Conservation (phyloP, 768 basidiomycete species). For the Naganishia vaughanmartiniae region DNA sequence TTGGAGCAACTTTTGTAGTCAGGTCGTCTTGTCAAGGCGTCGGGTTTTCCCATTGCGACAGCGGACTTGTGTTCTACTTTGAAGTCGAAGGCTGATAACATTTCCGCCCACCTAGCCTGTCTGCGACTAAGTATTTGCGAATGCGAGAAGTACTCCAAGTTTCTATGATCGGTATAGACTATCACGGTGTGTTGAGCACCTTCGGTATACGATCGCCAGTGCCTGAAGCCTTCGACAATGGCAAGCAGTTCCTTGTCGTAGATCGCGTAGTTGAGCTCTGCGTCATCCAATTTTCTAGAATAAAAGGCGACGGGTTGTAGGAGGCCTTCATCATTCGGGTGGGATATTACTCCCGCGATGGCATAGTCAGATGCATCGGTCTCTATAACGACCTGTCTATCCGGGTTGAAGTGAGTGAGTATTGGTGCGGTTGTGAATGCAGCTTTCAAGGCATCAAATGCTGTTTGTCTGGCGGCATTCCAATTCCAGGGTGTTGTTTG, state of each 20-base stretch:
- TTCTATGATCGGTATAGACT: conserved; percentile 23
- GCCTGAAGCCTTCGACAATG: conserved; percentile 50
- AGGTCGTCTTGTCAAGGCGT: conserved; percentile 21
- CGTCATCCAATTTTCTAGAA: conserved; percentile 34
- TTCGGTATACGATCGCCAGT: conserved; percentile 15
- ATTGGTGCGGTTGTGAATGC: conserved; percentile 33
- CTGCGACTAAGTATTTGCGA: conserved; percentile 54
- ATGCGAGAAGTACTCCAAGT: conserved; percentile 8
- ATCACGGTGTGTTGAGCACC: not conserved
- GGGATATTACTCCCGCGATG: conserved; percentile 18
- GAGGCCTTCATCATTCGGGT: not conserved
- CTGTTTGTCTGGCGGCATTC: conserved; percentile 5
- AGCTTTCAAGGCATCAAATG: conserved; percentile 34
- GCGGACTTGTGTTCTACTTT: conserved; percentile 33
- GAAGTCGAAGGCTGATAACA: conserved; percentile 33
- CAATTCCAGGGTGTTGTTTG: conserved; percentile 18
- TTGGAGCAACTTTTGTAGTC: conserved; percentile 1
- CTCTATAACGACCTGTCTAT: not conserved
- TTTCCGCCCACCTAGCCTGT: conserved; percentile 56
- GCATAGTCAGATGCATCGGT: conserved; percentile 29
- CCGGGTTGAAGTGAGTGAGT: conserved; percentile 19
- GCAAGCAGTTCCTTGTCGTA: conserved; percentile 60
- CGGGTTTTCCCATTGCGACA: conserved; percentile 24
- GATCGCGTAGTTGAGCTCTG: conserved; percentile 58
- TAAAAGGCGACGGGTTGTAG: conserved; percentile 32